Evolutionary conservation across 257 asterid species (phyloP).

Genomic region (Penstemon davidsonii): DNA sequence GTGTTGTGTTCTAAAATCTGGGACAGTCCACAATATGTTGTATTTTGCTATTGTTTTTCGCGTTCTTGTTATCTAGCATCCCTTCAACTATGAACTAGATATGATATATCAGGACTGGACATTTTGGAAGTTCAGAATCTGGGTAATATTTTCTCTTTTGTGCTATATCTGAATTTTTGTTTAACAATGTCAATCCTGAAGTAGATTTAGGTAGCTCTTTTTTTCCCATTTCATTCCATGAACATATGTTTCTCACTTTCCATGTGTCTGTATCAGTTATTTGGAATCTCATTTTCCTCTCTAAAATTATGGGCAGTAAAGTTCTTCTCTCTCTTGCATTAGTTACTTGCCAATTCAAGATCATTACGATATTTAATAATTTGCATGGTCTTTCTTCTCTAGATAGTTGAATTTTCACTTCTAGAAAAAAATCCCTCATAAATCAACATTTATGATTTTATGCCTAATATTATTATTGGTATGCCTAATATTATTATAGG

Average conservation of each 20-base stretch:
- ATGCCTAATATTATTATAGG: too few species aligned
- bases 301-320: neutral
- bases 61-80: neutral
- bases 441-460: too few species aligned
- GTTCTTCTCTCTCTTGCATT: neutral
- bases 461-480: too few species aligned
- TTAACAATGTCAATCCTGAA: neutral
- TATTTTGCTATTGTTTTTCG: conserved; percentile 5
- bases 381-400: neutral
- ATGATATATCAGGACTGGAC: conserved; percentile 10
- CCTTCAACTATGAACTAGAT: neutral
- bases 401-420: neutral
- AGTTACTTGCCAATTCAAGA: neutral
- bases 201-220: neutral
- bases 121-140: conserved; percentile 2
- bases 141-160: neutral
- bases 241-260: too few species aligned
- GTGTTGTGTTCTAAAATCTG: conserved; percentile 4
- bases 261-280: too few species aligned
- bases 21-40: conserved; percentile 13
- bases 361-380: neutral
- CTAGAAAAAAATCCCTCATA: too few species aligned
- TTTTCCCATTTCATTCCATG: neutral
- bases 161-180: neutral
- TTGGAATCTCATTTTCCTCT: neutral